Conservation (phyloP, 192 early-diverging fungal species). For the Coemansia sp. region DNA sequence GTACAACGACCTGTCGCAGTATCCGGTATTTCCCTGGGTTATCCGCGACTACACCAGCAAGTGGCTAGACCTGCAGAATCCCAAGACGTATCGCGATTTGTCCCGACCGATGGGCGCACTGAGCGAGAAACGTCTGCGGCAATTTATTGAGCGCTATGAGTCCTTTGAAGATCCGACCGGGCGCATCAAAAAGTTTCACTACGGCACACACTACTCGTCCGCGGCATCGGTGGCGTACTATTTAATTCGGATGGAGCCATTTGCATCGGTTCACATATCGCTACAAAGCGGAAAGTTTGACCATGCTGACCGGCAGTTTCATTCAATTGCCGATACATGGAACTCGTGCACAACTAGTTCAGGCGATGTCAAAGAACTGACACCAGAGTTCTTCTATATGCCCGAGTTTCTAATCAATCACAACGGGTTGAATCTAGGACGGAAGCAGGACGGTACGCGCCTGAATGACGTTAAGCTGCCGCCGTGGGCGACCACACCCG, state of each 20-base stretch:
- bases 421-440: constrained; percentile 62
- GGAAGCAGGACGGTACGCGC: constrained; percentile 59
- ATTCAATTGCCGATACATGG: constrained; percentile 76
- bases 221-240: constrained; percentile 88
- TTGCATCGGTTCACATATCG: constrained; percentile 58
- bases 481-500: constrained; percentile 77
- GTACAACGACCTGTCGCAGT: constrained; percentile 90
- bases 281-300: constrained; percentile 75
- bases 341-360: constrained; percentile 68
- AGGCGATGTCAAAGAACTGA: constrained; percentile 88
- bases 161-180: constrained; percentile 63
- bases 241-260: constrained; percentile 86
- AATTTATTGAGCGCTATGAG: constrained; percentile 57
- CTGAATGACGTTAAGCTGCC: constrained; percentile 73
- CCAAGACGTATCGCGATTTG: constrained; percentile 80
- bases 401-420: constrained; percentile 85
- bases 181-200: constrained; percentile 70
- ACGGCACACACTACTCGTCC: constrained; percentile 97
- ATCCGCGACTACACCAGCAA: constrained; percentile 74
- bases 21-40: constrained; percentile 97
- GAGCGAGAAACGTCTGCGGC: constrained; percentile 52
- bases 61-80: constrained; percentile 75
- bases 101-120: constrained; percentile 89
- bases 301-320: constrained; percentile 78
- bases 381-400: constrained; percentile 94